phyloP scores from a whole-genome alignment of 2,329 filamentous ascomycete species.

The Beauveria australis region DNA sequence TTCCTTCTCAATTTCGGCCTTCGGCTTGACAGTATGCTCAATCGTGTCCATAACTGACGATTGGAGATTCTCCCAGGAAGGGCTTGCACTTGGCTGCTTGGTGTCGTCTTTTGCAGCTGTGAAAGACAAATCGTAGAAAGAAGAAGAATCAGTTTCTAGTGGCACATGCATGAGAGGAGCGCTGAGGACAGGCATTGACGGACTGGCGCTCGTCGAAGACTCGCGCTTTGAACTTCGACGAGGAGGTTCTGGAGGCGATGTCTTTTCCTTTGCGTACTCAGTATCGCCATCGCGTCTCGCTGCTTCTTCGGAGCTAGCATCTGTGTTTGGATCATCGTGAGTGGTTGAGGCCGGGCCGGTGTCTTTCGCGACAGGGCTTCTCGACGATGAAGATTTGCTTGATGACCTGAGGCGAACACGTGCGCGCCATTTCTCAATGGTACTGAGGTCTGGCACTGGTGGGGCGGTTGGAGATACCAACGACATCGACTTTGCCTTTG shows the following conservation, averaged over 20 bases:
- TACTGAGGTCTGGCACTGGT: conserved; percentile 22
- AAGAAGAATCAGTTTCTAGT: neutral
- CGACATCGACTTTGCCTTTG: conserved; percentile 19
- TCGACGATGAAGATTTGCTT: conserved; percentile 3
- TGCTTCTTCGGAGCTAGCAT: neutral
- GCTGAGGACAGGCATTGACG: conserved; percentile 1
- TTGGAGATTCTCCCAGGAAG: conserved; percentile 16
- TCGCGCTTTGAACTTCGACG: conserved; percentile 20
- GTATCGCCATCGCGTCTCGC: neutral
- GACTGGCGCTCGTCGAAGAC: conserved; percentile 14
- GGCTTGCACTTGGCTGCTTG: conserved; percentile 10
- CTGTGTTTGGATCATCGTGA: neutral
- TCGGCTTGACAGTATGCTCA: conserved; percentile 12
- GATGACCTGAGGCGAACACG: conserved; percentile 19
- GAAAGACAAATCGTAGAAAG: neutral
- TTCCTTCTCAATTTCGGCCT: neutral
- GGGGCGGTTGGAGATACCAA: conserved; percentile 21
- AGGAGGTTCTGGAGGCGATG: conserved; percentile 20
- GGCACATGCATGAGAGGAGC: neutral
- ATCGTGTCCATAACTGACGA: conserved; percentile 15
- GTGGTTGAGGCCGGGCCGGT: neutral
- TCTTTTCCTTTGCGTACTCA: neutral
- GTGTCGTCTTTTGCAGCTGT: neutral
- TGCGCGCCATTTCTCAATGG: conserved; percentile 25
- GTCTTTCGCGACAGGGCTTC: neutral